Conservation (phyloP, 306 rosid genomes). For the Fragaria ananassa region DNA sequence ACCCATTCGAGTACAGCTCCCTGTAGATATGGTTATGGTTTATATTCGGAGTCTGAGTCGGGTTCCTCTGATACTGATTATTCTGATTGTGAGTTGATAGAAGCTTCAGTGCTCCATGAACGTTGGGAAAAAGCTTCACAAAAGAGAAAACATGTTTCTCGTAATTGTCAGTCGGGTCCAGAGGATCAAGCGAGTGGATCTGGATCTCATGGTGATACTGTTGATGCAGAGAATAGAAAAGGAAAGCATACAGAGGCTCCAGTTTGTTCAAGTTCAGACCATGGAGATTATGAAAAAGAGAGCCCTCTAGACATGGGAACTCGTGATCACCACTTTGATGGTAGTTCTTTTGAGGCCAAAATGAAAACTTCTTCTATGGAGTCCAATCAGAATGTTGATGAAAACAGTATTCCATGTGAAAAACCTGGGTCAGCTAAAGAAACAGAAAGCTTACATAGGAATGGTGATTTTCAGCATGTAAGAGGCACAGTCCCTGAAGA, state of each 20-base stretch:
- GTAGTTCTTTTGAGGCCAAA: conserved; percentile 17
- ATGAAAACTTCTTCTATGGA: conserved; percentile 21
- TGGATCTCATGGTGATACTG: conserved; percentile 40
- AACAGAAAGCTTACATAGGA: conserved; percentile 7
- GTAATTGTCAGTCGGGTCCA: conserved; percentile 31
- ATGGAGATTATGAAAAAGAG: conserved; percentile 32
- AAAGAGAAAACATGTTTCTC: conserved; percentile 48
- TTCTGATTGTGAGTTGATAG: conserved; percentile 78
- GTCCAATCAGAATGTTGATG: conserved; percentile 30
- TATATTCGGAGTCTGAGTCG: conserved; percentile 29
- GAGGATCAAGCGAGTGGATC: conserved; percentile 55
- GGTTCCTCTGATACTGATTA: conserved; percentile 62
- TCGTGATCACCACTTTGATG: conserved; percentile 20
- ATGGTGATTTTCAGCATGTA: conserved; percentile 23
- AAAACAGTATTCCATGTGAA: conserved; percentile 15
- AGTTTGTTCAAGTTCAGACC: conserved; percentile 41
- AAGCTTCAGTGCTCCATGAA: conserved; percentile 50
- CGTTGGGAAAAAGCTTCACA: conserved; percentile 68
- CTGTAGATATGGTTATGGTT: conserved; percentile 49
- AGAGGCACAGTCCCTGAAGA: conserved; percentile 30
- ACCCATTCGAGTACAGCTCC: conserved; percentile 31
- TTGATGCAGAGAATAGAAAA: conserved; percentile 32
- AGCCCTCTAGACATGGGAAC: conserved; percentile 25
- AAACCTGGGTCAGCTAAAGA: conserved; percentile 14
- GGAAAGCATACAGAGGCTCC: conserved; percentile 35